Conservation (phyloP, 2,329 filamentous ascomycete genomes). For the Fusarium albosuccineum region DNA sequence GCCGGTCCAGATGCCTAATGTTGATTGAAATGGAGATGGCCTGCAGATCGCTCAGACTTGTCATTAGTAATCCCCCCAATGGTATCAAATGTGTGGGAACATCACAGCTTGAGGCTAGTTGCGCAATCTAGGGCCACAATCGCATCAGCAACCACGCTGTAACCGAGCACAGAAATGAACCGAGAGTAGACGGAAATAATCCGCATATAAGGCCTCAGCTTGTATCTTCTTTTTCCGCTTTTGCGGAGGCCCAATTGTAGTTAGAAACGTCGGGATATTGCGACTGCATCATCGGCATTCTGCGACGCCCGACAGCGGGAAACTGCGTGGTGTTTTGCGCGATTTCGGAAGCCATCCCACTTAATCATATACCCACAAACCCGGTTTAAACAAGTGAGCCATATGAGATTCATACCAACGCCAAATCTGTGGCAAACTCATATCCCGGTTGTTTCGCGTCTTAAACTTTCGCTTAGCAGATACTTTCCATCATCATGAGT, state of each 20-base stretch:
- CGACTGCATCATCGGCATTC: background rate
- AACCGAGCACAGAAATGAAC: background rate
- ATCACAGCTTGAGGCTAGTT: background rate
- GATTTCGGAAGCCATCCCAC: background rate
- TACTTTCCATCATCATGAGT: background rate
- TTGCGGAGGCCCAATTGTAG: background rate
- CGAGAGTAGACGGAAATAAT: background rate
- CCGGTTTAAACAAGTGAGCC: background rate
- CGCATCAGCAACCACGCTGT: background rate
- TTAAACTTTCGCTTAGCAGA: background rate
- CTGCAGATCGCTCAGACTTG: background rate
- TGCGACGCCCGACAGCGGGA: background rate
- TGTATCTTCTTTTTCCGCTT: background rate
- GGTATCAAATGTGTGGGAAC: background rate
- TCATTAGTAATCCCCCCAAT: background rate
- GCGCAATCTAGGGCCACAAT: conserved; percentile 13
- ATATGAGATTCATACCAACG: background rate
- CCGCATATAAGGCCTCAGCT: background rate
- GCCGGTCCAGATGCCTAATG: background rate
- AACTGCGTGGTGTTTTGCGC: background rate
- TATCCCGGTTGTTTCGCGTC: background rate
- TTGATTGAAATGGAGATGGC: background rate
- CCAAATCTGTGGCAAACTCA: background rate
- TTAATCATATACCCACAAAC: background rate
- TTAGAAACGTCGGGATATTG: conserved; percentile 2